Evolutionary conservation across 108 stramenopile species (phyloP), one percentile per base, ranked within the genome.

Genomic region (Skeletonema costatum): DNA sequence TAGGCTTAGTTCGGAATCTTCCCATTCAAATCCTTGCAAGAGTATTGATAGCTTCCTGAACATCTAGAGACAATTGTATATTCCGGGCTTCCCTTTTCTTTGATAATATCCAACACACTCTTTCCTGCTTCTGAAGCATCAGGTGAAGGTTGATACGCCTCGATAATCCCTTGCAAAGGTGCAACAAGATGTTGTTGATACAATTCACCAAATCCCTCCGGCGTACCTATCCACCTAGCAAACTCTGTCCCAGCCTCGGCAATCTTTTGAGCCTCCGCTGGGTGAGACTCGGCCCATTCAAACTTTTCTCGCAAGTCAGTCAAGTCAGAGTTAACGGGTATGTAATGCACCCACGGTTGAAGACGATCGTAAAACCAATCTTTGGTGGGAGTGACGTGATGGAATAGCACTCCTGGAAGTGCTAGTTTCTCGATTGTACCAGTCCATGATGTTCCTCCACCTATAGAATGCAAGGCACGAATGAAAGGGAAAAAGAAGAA

Each of bases 401-500:
- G 83, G 68, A 84, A 81, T 11, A 84, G 59, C 31, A 84, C 58
- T 33, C 83, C 83, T 2, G 83, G 83, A 35, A 86, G 36, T 32
- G 74, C 78, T 6, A 87, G 59, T 41, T 87, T 87, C 33, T 75
- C 70, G 5, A 87, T 58, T 0, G 86, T 87, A 2, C 84, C 86
- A 13, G 73, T 76, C 86, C 86, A 87, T 2, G 76, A 81, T 13
- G 86, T 87, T 1, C 86, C 83, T 11, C 86, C 83, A 35, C 83
- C 53, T 56, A 21, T 13, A 42, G 13, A 3, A 13, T 46, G 38
- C 38, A 41, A 46, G 44, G 44, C 44, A n/a, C 11, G 44, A 46
- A 0, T 16, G 39, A 46, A 46, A 46, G 44, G 44, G 5, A 46
- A 5, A 0, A 16, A 46, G 41, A 42, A 42, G 13, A 12, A 13